Evolutionary conservation across 768 basidiomycete genomes (phyloP), one percentile per base, ranked within the genome.

Genomic region (Calocybe indica): DNA sequence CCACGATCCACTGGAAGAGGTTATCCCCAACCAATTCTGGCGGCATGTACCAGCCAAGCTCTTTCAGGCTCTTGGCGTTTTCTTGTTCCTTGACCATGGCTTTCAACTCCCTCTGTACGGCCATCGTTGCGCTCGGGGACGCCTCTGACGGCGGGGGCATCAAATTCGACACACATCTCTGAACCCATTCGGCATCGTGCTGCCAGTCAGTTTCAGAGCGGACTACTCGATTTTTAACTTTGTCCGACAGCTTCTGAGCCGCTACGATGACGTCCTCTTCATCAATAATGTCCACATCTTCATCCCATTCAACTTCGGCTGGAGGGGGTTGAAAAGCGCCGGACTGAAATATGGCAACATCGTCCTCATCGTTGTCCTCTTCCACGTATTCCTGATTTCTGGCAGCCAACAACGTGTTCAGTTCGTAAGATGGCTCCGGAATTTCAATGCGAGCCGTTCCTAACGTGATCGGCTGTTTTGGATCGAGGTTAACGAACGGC

Each of bases 31-130:
- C 78, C 37, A 78, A 62, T n/a, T 82, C 80, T 12, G 73, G 76
- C 9, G 84, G 77, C 61, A 88, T 70, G 58, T 82, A 85, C 82
- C 85, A 88, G 8, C 85, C 87, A 1, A 87, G 65, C 48, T 80
- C 76, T 43, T 65, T 72, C 42, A 78, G 59, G 40, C 74, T 66
- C 37, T 55, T 57, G 8, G 69, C 66, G 13, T 53, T 57, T 7
- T 75, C 71, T 60, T 88, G 84, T 54, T 81, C 80, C 50, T 68
- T 78, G 43, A 87, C 58, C 72, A 84, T 80, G 12, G 71, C 57
- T 50, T 71, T 78, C 39, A 86, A 65, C 62, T 89, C 87, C 45
- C 74, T 68, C 54, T 78, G 76, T 6, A 88, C 67, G 1, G 83
- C 73, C 61, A 75, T 71, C 5, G 77, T 74, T 0, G 85, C 80